Evolutionary conservation across 768 basidiomycete genomes (phyloP), one percentile per base, ranked within the genome.

Genomic region (Phlegmacium glaucopus): DNA sequence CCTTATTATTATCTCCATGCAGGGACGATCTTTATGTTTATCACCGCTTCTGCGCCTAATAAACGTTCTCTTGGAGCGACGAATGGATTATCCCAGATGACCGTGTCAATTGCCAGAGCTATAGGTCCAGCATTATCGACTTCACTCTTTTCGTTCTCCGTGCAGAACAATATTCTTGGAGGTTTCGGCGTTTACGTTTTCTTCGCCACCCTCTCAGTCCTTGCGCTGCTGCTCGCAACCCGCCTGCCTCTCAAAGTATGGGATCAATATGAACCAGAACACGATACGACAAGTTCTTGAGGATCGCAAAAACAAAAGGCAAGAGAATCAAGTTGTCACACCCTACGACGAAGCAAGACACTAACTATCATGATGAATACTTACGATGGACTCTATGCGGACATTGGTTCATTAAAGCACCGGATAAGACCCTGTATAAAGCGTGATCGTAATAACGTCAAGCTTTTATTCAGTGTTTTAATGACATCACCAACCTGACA

Each of bases 121-220:
- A 65, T 80, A 16, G 78, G 77, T 1, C 79, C 80, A 0, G 72
- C 69, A 1, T 34, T 72, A 28, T 61, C 72, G 4, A 76, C 79
- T 0, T 79, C 79, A 0, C 55, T 78, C n/a, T 81, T 80, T 47
- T 77, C 80, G 1, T 54, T 72, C 25, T 80, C 79, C 0, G 72
- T 77, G 26, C 57, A 81, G 50, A 60, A 70, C 51, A 72, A 75
- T 32, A 7, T 78, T 3, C 55, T 78, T 1, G 68, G 72, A 1
- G 77, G 78, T 11, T 73, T 78, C 51, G 63, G 68, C 5, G 70
- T 78, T 3, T 79, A 78, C 50, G 61, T 63, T 22, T 22, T 74
- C 32, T 54, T 78, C 29, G 52, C 60, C 1, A 29, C 57, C 3
- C 52, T 77, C 8, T 63, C 70, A 6, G 50, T 61, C 32, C 53